A percentile compares a stretch with the other conserved stretches of the same genome.
phyloP scores from a whole-genome alignment of 164 flowering plant species.

The Malania oleifera region DNA sequence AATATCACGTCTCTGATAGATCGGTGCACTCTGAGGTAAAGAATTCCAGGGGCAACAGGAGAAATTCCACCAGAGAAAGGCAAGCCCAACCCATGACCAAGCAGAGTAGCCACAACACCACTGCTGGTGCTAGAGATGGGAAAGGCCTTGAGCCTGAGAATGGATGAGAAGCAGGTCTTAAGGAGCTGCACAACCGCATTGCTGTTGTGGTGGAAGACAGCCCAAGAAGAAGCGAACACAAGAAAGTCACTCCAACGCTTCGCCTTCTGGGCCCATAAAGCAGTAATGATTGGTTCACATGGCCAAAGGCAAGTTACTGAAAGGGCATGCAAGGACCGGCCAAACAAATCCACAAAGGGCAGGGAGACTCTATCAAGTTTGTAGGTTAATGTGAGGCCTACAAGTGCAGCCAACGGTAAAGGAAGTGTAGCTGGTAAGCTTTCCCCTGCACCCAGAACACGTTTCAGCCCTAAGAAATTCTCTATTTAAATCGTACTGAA shows the following conservation, averaged over 20 bases:
- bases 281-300: slow-evolving; percentile 95
- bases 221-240: slow-evolving; percentile 92
- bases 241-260: slow-evolving; percentile 97
- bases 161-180: slow-evolving; percentile 80
- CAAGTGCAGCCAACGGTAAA: slow-evolving; percentile 91
- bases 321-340: slow-evolving; percentile 87
- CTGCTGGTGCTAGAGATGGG: slow-evolving; percentile 47
- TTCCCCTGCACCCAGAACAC: too few species aligned
- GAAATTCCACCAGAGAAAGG: slow-evolving; percentile 75
- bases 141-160: slow-evolving; percentile 53
- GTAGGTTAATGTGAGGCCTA: slow-evolving; percentile 93
- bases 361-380: slow-evolving; percentile 85
- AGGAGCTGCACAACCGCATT: slow-evolving; percentile 92
- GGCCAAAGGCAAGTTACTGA: slow-evolving; percentile 99
- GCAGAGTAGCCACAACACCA: slow-evolving; percentile 86
- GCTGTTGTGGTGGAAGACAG: slow-evolving; percentile 83
- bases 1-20: slow-evolving; percentile 68
- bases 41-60: slow-evolving; percentile 97
- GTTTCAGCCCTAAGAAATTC: too few species aligned
- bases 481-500: slow-evolving; percentile 1
- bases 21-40: slow-evolving; percentile 71
- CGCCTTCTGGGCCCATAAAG: slow-evolving; percentile 97
- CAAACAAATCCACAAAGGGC: slow-evolving; percentile 80
- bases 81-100: slow-evolving; percentile 89
- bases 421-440: slow-evolving; percentile 86